Evolutionary conservation across 345 rosid species (phyloP), one percentile per base, ranked within the genome.

Genomic region (Arabis hirsuta): DNA sequence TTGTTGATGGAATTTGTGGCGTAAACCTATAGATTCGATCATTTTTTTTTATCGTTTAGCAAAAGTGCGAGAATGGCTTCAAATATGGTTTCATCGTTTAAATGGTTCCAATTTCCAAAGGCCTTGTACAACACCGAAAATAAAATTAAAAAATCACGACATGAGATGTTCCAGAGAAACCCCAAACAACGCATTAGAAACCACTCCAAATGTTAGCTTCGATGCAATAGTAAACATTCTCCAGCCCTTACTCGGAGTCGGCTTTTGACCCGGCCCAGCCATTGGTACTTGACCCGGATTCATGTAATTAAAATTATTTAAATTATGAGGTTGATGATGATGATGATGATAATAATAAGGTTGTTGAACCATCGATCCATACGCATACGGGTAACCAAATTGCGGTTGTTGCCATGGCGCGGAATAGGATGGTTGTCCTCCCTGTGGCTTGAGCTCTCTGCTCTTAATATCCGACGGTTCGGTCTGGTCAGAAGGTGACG

Each of bases 171-270:
- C 72, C n/a, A 67, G 0, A 19, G 62, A 12, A 39, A 58, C 0
- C 54, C 79, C 79, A 47, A 79, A 71, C 29, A 73, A 24, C 6
- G 9, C 34, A 59, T 47, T 74, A 41, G 69, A 26, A 42, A 62
- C 42, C 9, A 66, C 70, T 55, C 77, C 80, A 14, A 71, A 0
- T 22, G 79, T 69, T 65, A 79, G 60, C 48, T 22, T 65, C 5
- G 68, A 42, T 29, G 81, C 77, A 55, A 82, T 2, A 36, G 55
- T 55, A 43, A 76, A 76, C 71, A 76, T 76, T 69, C 38, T 76
- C 70, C 74, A 61, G 0, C 79, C 79, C 31, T 69, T 76, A 41
- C 75, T 22, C 14, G 60, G 57, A 50, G 10, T 7, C 9, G 64
- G 20, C 2, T 61, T 54, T 68, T 61, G 62, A 74, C 50, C 61